These are phyloP conservation scores for Bolboschoenus planiculmis DNA, from an alignment of 176 grass and related monocot species.

Conservation along the genomic window DNA sequence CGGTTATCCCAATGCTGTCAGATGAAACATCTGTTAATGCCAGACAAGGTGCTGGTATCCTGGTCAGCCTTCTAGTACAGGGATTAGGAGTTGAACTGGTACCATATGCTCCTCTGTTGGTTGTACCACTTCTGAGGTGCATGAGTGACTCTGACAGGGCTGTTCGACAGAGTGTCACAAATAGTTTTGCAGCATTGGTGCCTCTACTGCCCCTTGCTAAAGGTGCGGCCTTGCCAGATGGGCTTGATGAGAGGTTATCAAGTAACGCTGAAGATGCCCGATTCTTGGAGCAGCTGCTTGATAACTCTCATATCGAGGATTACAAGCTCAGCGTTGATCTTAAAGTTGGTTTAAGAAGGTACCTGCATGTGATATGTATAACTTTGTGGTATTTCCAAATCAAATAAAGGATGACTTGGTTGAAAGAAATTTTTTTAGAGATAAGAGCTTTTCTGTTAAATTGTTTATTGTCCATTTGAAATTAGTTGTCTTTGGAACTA, in stretches of 20 bases:
- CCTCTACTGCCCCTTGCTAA: constrained; percentile 89
- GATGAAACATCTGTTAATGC: constrained; percentile 80
- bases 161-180: constrained; percentile 91
- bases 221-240: constrained; percentile 54
- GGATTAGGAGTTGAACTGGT: constrained; percentile 79
- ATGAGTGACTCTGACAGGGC: constrained; percentile 89
- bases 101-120: constrained; percentile 88
- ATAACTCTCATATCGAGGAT: constrained; percentile 96
- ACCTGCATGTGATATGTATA: constrained; percentile 1
- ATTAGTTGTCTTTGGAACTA: background rate
- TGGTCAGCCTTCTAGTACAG: constrained; percentile 96
- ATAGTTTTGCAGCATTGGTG: constrained; percentile 95
- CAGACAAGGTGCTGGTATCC: constrained; percentile 94
- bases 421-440: background rate
- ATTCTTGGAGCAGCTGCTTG: constrained; percentile 96
- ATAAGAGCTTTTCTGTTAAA: background rate
- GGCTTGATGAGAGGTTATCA: constrained; percentile 63
- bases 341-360: constrained; percentile 86
- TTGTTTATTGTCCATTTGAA: background rate
- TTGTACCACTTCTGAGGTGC: constrained; percentile 95
- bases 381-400: constrained; percentile 4
- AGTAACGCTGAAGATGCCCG: constrained; percentile 78
- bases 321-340: constrained; percentile 84
- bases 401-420: background rate
- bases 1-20: constrained; percentile 85